Evolutionary conservation across 164 flowering plant species (phyloP).

Genomic region (Liquidambar formosana): DNA sequence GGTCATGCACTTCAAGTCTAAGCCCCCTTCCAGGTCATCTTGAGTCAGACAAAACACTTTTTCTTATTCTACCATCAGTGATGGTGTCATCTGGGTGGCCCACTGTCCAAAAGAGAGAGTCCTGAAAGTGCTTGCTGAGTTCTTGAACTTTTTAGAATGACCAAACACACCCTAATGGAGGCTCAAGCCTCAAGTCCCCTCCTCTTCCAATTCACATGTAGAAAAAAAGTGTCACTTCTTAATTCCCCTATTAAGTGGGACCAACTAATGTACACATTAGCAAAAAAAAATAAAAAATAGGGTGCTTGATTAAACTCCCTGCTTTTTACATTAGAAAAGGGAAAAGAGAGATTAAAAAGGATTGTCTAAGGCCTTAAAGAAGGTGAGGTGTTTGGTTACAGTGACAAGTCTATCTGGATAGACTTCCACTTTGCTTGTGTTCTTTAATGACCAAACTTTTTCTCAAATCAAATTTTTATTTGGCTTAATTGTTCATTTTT

Average conservation of each 20-base stretch:
- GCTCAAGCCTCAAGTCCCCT: neutral
- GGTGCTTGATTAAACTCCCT: neutral
- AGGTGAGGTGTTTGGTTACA: neutral
- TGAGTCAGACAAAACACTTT: conserved; percentile 54
- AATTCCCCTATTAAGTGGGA: conserved; percentile 13
- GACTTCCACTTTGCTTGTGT: too few relatives aligned
- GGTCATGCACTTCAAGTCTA: conserved; percentile 15
- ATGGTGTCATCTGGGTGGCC: conserved; percentile 13
- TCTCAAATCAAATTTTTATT: too few relatives aligned
- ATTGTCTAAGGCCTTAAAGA: neutral
- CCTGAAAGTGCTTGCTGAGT: conserved; percentile 23
- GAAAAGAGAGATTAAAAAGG: neutral
- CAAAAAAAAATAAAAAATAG: neutral
- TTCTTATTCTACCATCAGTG: conserved; percentile 12
- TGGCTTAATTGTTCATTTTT: too few relatives aligned
- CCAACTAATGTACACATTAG: conserved; percentile 3
- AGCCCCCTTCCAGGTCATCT: conserved; percentile 40
- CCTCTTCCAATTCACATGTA: conserved; percentile 12
- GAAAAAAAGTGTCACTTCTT: neutral
- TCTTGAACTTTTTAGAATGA: neutral
- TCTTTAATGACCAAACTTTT: too few relatives aligned
- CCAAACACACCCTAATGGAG: conserved; percentile 12
- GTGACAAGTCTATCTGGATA: too few relatives aligned
- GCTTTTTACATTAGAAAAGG: neutral
- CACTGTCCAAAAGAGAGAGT: neutral